Evolutionary conservation across 352 stramenopile species (phyloP).

Genomic region (Phytophthora cryptogea): DNA sequence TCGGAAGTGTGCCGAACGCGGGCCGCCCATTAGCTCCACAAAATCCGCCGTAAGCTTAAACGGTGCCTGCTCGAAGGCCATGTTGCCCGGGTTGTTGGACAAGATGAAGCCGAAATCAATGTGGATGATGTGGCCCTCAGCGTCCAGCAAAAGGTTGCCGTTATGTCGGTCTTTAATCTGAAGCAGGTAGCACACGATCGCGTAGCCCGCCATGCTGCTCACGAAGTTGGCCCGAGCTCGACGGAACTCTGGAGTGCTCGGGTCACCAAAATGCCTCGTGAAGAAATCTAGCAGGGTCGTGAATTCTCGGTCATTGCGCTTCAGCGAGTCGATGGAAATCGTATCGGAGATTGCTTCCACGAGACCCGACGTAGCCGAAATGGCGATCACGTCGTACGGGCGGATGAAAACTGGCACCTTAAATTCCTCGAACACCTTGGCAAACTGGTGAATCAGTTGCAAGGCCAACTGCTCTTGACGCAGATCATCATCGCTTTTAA

Average conservation of each 20-base stretch:
- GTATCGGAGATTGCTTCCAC: constrained; percentile 97
- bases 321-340: constrained; percentile 98
- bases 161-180: constrained; percentile 99
- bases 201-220: constrained; percentile 87
- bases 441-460: constrained; percentile 96
- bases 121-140: constrained; percentile 96
- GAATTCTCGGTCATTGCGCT: constrained; percentile 95
- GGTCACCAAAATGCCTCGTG: constrained; percentile 90
- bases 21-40: constrained; percentile 95
- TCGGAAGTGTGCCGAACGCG: constrained; percentile 91
- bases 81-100: constrained; percentile 92
- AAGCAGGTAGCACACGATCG: constrained; percentile 96
- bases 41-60: constrained; percentile 99
- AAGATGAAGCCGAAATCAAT: constrained; percentile 98
- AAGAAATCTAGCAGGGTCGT: constrained; percentile 95
- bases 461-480: constrained; percentile 97
- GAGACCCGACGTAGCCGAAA: constrained; percentile 91
- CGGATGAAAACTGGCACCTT: constrained; percentile 95
- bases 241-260: constrained; percentile 69
- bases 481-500: constrained; percentile 99
- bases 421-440: constrained; percentile 94
- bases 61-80: constrained; percentile 94
- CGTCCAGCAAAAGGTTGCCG: constrained; percentile 97
- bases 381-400: constrained; percentile 97
- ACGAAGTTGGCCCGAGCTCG: constrained; percentile 89